Evolutionary conservation across 768 basidiomycete genomes (phyloP), one percentile per base, ranked within the genome.

Genomic region (Russula compacta): DNA sequence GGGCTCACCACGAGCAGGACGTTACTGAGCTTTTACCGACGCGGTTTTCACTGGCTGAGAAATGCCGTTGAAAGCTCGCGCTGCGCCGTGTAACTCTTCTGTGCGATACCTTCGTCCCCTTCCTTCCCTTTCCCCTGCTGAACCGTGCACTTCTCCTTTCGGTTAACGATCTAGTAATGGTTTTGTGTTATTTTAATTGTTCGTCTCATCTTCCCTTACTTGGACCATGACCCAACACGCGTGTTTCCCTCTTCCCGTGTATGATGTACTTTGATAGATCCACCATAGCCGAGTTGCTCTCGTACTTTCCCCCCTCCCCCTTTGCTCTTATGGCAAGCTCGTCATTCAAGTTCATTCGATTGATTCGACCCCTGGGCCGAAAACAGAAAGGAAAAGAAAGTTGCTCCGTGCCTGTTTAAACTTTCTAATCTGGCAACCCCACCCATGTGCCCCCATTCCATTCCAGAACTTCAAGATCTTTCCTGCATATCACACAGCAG

Each of bases 191-290:
- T 19, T 39, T 53, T 39, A 58, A 42, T 42, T 21, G 24, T 17
- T 44, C 38, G 3, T 1, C 29, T 43, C n/a, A 2, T 6, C 35
- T 49, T 21, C 39, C 32, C 44, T 21, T 42, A 38, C 53, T 46
- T 19, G 51, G 56, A 58, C 61, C 61, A 54, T 53, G 39, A 29
- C 44, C 33, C 32, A 42, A 8, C 5, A 33, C 11, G 36, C 19
- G 36, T 57, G 19, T 38, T 47, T 35, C 46, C 36, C 10, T 39
- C 6, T 38, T 43, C 24, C 29, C 50, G 2, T 61, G 60, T 61
- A 61, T 51, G 44, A 57, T 61, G 60, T 61, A 61, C 24, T 29
- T 29, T 21, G 49, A 61, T 61, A 56, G 60, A 51, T 46, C 19
- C 43, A 52, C 56, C 54, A 42, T 61, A 56, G 21, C 49, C 56